phyloP scores from a whole-genome alignment of 805 yeast genomes.

The Nakazawaea anatomiae region DNA sequence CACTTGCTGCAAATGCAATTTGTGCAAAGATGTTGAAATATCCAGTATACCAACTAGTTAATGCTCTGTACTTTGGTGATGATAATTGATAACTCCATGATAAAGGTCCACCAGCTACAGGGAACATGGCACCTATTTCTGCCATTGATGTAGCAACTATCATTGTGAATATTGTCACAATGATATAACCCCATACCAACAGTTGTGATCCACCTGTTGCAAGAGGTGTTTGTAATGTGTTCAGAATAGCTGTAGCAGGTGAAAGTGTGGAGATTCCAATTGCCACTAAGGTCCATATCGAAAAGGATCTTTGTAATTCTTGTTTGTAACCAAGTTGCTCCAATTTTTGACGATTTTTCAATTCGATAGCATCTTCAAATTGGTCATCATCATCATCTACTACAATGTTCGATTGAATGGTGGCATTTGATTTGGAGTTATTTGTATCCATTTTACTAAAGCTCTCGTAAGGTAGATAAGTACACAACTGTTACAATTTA shows the following conservation, averaged over 20 bases:
- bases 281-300: slow-evolving; percentile 17
- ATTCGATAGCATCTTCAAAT: neutral
- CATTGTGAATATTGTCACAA: slow-evolving; percentile 19
- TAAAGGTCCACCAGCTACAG: slow-evolving; percentile 29
- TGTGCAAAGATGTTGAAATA: slow-evolving; percentile 23
- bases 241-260: slow-evolving; percentile 20
- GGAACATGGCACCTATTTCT: slow-evolving; percentile 28
- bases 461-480: too few relatives aligned
- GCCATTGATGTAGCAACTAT: slow-evolving; percentile 20
- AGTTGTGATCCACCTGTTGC: slow-evolving; percentile 20
- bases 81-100: slow-evolving; percentile 29
- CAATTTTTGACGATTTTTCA: slow-evolving; percentile 6
- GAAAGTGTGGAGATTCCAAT: slow-evolving; percentile 20
- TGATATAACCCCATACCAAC: slow-evolving; percentile 22
- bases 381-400: neutral
- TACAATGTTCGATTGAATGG: too few relatives aligned
- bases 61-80: slow-evolving; percentile 18
- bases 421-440: too few relatives aligned
- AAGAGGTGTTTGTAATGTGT: slow-evolving; percentile 19
- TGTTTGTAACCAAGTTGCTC: slow-evolving; percentile 21
- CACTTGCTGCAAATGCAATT: slow-evolving; percentile 19
- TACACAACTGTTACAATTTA: too few relatives aligned
- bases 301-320: slow-evolving; percentile 19
- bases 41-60: slow-evolving; percentile 26
- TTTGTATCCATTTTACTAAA: too few relatives aligned